Evolutionary conservation across 805 yeast genomes (phyloP), one percentile per base, ranked within the genome.

Genomic region (Komagataella phaffii): DNA sequence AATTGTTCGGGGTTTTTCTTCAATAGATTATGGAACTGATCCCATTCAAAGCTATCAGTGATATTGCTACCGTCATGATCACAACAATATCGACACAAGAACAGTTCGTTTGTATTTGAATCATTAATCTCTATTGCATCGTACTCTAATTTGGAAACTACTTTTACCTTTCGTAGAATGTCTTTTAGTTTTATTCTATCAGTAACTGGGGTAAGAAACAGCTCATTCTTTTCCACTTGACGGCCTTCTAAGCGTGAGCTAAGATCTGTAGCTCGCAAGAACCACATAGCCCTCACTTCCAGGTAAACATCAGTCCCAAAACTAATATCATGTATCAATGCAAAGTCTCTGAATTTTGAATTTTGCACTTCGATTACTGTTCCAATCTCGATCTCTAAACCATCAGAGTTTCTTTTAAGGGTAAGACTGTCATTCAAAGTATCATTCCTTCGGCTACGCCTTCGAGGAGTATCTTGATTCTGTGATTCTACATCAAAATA

Each of bases 121-220:
- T 66, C 72, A 49, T 72, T 75, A 12, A 66, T 59, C 1, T 59
- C 57, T 4, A 65, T 61, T n/a, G 61, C 62, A 3, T 56, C 51
- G 56, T 69, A 72, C 17, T 72, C 70, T 1, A 59, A 50, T 10
- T 59, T 52, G 1, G 76, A 69, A 12, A 76, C 53, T 1, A 83
- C 75, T 6, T 61, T 67, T 6, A 77, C 81, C 45, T 68, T 65
- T 5, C 62, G 70, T 1, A 75, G 55, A 23, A 82, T 68, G 48
- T 77, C 70, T 1, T 54, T 55, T 2, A 80, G 62, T 49, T 63
- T 58, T 14, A 83, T 61, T 44, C 72, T 72, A 3, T 71, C 74
- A 17, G 69, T 51, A 40, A 74, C 73, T 2, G 85, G 72, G 0
- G 86, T 76, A 23, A 83, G 58, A 55, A 77, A 79, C 5, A 83